Percentiles rank a stretch among this genome's conserved stretches.
Evolutionary conservation across 805 yeast genomes (phyloP).

Genomic region (Ogataea glucozyma): DNA sequence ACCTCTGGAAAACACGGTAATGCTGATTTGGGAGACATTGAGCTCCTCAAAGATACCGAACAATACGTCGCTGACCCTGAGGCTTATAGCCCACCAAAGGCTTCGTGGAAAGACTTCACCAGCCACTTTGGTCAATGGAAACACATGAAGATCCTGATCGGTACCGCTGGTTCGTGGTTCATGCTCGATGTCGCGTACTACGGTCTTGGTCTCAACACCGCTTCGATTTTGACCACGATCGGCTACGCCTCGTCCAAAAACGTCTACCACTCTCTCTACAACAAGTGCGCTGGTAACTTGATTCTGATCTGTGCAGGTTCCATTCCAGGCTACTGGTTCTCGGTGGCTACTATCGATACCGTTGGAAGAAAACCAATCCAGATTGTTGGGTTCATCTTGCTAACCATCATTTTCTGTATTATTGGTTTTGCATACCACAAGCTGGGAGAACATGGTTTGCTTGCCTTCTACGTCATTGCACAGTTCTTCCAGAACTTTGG

Average conservation of each 20-base stretch:
- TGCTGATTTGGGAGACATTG: constrained; percentile 47
- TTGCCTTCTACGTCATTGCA: constrained; percentile 75
- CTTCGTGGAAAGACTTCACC: constrained; percentile 73
- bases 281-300: constrained; percentile 88
- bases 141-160: constrained; percentile 77
- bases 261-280: constrained; percentile 68
- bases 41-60: constrained; percentile 47
- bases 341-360: constrained; percentile 77
- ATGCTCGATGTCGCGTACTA: constrained; percentile 87
- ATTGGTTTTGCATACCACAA: constrained; percentile 85
- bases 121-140: constrained; percentile 82
- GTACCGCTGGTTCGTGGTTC: constrained; percentile 93
- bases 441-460: constrained; percentile 61
- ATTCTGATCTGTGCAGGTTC: constrained; percentile 94
- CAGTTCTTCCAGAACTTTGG: constrained; percentile 93
- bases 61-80: constrained; percentile 34
- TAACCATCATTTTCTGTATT: constrained; percentile 72
- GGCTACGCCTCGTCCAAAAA: constrained; percentile 77
- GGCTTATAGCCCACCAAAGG: constrained; percentile 68
- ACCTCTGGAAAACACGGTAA: constrained; percentile 51
- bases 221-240: constrained; percentile 75
- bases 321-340: constrained; percentile 89
- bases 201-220: constrained; percentile 83
- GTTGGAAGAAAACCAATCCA: constrained; percentile 87
- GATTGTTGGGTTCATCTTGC: constrained; percentile 67